phyloP scores from a whole-genome alignment of 345 rosid species.

The Rhodamnia argentea region DNA sequence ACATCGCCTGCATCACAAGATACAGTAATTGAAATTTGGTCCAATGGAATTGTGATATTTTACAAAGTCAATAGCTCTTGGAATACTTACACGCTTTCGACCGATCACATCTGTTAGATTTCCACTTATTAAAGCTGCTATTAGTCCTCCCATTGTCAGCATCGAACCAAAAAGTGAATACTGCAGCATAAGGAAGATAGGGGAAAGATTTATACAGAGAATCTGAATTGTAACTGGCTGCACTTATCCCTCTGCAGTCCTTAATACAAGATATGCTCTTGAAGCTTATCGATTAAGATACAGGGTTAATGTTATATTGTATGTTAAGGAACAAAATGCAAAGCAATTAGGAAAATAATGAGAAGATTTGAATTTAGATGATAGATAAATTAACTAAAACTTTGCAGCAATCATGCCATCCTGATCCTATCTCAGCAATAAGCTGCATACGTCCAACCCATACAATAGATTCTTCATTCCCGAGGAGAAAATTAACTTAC shows the following conservation, averaged over 20 bases:
- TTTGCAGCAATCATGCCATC: not conserved
- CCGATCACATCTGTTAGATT: not conserved
- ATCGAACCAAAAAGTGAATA: slow-evolving; percentile 22
- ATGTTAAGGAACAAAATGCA: not conserved
- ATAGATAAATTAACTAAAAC: not conserved
- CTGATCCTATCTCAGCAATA: not conserved
- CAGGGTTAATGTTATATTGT: not conserved
- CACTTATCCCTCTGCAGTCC: not conserved
- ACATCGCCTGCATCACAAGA: slow-evolving; percentile 13
- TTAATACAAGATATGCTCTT: not conserved
- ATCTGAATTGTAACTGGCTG: not conserved
- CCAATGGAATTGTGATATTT: not conserved
- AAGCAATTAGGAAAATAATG: not conserved
- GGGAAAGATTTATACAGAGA: not conserved
- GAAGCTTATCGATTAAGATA: not conserved
- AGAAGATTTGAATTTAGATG: not conserved
- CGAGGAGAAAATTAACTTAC: slow-evolving; percentile 4
- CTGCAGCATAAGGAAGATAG: not conserved
- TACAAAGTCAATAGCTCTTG: not conserved
- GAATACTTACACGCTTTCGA: slow-evolving; percentile 1
- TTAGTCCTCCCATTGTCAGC: slow-evolving; percentile 18
- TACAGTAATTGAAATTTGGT: not conserved
- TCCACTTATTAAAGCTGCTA: slow-evolving; percentile 6
- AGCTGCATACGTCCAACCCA: not conserved
- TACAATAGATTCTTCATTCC: not conserved